Evolutionary conservation across 805 yeast species (phyloP).

Genomic region (Candida qinlingensis): DNA sequence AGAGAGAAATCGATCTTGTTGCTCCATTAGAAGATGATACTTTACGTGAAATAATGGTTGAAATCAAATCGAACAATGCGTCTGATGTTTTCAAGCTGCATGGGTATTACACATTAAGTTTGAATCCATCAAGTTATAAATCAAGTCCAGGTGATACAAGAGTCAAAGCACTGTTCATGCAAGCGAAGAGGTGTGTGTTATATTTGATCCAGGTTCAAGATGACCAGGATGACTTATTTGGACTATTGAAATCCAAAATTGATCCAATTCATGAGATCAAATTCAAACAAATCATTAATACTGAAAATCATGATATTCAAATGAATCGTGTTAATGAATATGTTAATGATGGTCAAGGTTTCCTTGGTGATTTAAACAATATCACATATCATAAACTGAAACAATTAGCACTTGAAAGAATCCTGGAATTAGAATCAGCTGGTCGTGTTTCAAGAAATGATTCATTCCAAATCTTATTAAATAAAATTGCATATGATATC

Average conservation of each 20-base stretch:
- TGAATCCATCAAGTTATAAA: slow-evolving; percentile 51
- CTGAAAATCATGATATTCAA: slow-evolving; percentile 35
- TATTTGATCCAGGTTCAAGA: slow-evolving; percentile 81
- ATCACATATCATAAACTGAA: slow-evolving; percentile 70
- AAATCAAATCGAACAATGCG: slow-evolving; percentile 38
- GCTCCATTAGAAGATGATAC: slow-evolving; percentile 52
- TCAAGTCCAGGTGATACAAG: slow-evolving; percentile 48
- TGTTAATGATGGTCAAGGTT: slow-evolving; percentile 37
- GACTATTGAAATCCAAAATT: slow-evolving; percentile 62
- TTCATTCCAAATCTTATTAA: slow-evolving; percentile 72
- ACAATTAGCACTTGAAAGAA: slow-evolving; percentile 64
- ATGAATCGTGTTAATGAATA: slow-evolving; percentile 36
- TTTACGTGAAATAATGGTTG: slow-evolving; percentile 38
- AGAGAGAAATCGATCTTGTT: slow-evolving; percentile 35
- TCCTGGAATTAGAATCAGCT: slow-evolving; percentile 67
- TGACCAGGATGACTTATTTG: slow-evolving; percentile 59
- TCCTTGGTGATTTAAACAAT: slow-evolving; percentile 44
- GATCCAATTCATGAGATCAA: slow-evolving; percentile 61
- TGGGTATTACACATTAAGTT: slow-evolving; percentile 48
- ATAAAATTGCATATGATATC: slow-evolving; percentile 82
- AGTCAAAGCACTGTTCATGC: slow-evolving; percentile 54
- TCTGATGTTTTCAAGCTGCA: slow-evolving; percentile 44
- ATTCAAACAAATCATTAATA: slow-evolving; percentile 49
- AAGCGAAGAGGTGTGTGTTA: slow-evolving; percentile 76
- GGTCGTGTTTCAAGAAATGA: slow-evolving; percentile 62